Evolutionary conservation across 1,284 basidiomycete genomes (phyloP).

Genomic region (Ceratobasidium sp.): DNA sequence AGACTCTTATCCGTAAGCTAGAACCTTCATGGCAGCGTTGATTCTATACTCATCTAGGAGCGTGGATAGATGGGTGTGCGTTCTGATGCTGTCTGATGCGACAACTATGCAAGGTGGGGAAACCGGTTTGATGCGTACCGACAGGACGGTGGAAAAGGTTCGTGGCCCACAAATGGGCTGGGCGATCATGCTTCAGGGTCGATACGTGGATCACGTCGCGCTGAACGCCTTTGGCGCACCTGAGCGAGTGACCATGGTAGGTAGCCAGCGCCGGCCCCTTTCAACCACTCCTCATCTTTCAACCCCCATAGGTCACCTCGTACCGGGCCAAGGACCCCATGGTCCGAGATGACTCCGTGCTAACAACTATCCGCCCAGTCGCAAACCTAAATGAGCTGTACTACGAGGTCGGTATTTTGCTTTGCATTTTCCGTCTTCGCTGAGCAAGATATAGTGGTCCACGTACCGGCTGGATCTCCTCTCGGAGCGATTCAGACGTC

Average conservation of each 20-base stretch:
- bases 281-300: not conserved
- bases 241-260: slow-evolving; percentile 46
- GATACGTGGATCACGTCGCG: slow-evolving; percentile 46
- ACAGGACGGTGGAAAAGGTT: slow-evolving; percentile 45
- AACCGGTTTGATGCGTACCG: slow-evolving; percentile 45
- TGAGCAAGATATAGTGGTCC: no score
- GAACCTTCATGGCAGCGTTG: no score
- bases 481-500: slow-evolving; percentile 39
- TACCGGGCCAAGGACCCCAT: slow-evolving; percentile 45
- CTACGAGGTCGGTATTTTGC: slow-evolving; percentile 18
- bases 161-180: slow-evolving; percentile 46
- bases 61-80: slow-evolving; percentile 43
- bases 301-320: slow-evolving; percentile 43
- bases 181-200: slow-evolving; percentile 46
- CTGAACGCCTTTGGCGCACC: slow-evolving; percentile 43
- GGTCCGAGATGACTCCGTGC: slow-evolving; percentile 43
- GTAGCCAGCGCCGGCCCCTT: no score
- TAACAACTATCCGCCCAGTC: slow-evolving; percentile 45
- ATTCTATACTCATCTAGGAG: not conserved
- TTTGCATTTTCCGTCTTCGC: slow-evolving; percentile 3
- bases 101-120: slow-evolving; percentile 46
- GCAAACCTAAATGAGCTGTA: slow-evolving; percentile 43
- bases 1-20: slow-evolving; percentile 22
- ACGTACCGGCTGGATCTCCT: slow-evolving; percentile 44
- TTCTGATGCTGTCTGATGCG: slow-evolving; percentile 45